These are phyloP conservation scores for Mycena filopes DNA, from an alignment of 768 basidiomycete species.

Conservation along the genomic window DNA sequence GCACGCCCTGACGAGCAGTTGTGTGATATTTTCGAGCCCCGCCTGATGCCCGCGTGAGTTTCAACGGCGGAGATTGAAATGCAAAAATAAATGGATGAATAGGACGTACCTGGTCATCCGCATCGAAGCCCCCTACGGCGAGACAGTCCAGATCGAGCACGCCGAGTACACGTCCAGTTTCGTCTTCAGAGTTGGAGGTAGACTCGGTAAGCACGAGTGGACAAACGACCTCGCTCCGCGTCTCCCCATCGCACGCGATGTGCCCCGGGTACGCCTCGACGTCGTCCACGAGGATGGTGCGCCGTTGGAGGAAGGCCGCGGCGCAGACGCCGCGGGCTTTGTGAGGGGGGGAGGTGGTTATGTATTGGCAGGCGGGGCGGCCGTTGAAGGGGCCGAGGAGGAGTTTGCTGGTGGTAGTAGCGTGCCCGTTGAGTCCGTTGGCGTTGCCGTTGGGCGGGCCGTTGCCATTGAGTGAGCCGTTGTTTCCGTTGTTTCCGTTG, in stretches of 20 bases:
- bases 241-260: slow-evolving; percentile 93
- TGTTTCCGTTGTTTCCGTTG: slow-evolving; percentile 22
- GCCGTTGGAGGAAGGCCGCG: slow-evolving; percentile 68
- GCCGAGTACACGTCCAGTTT: slow-evolving; percentile 51
- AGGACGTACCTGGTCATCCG: slow-evolving; percentile 65
- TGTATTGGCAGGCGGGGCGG: slow-evolving; percentile 91
- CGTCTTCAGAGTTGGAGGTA: slow-evolving; percentile 43
- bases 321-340: slow-evolving; percentile 88
- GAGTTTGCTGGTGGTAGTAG: slow-evolving; percentile 46
- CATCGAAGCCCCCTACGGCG: slow-evolving; percentile 73
- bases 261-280: slow-evolving; percentile 90
- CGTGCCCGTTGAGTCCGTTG: slow-evolving; percentile 23
- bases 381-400: slow-evolving; percentile 90
- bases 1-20: slow-evolving; percentile 69
- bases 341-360: slow-evolving; percentile 53
- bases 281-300: slow-evolving; percentile 76
- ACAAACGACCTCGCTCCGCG: slow-evolving; percentile 90
- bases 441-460: no score
- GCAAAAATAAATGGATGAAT: no score
- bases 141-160: slow-evolving; percentile 91
- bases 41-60: slow-evolving; percentile 13
- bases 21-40: slow-evolving; percentile 81
- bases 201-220: slow-evolving; percentile 74
- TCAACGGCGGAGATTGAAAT: slow-evolving; percentile 16
- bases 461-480: no score